phyloP scores from a whole-genome alignment of 495 filamentous ascomycete species.

The Neurospora sp. region DNA sequence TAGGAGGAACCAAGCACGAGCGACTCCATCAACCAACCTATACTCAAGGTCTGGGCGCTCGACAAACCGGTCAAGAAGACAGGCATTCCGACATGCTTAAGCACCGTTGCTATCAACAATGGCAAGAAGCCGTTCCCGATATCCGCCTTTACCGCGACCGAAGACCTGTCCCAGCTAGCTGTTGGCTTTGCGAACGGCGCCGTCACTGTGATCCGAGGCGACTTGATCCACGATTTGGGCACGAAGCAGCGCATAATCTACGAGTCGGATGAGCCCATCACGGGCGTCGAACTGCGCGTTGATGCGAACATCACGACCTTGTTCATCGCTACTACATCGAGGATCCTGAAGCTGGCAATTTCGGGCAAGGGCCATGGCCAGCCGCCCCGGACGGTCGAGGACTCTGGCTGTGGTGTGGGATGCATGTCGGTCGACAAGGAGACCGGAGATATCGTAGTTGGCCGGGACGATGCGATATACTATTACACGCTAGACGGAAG shows the following conservation, averaged over 20 bases:
- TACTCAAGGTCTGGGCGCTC: constrained; percentile 91
- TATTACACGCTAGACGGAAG: constrained; percentile 80
- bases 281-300: constrained; percentile 70
- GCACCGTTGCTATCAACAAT: constrained; percentile 77
- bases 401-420: constrained; percentile 76
- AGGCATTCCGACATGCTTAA: constrained; percentile 75
- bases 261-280: constrained; percentile 93
- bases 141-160: constrained; percentile 76
- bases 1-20: constrained; percentile 64
- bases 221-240: constrained; percentile 92
- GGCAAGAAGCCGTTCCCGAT: constrained; percentile 89
- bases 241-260: constrained; percentile 92
- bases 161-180: constrained; percentile 81
- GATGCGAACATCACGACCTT: constrained; percentile 58
- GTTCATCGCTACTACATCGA: constrained; percentile 82
- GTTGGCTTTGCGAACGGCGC: constrained; percentile 94
- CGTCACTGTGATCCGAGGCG: constrained; percentile 86
- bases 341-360: constrained; percentile 79
- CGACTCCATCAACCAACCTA: constrained; percentile 46
- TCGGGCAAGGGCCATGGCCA: constrained; percentile 81
- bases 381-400: constrained; percentile 77
- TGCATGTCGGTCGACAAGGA: constrained; percentile 82
- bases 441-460: constrained; percentile 79
- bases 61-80: constrained; percentile 94
- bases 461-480: constrained; percentile 88